Percentiles rank a stretch among this genome's conserved stretches.
These are phyloP conservation scores for Sphaerulina populicola DNA, from an alignment of 2,329 filamentous ascomycete genomes.

Conservation along the genomic window DNA sequence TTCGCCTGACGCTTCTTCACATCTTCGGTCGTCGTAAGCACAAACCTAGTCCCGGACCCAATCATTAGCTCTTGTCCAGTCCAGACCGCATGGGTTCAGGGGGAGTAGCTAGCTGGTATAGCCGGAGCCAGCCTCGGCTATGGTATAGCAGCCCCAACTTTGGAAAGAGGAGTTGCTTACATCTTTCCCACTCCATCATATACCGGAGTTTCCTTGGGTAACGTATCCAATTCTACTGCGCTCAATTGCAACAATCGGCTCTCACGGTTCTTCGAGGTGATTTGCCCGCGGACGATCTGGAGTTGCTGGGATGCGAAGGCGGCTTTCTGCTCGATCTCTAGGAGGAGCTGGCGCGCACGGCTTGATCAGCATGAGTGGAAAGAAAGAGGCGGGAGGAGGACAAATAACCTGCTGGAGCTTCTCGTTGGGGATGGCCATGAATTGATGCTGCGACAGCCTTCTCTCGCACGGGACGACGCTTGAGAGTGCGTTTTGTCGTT, in stretches of 20 bases:
- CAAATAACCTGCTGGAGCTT: slow-evolving; percentile 73
- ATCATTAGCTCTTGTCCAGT: slow-evolving; percentile 10
- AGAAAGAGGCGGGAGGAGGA: background rate
- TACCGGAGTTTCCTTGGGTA: slow-evolving; percentile 67
- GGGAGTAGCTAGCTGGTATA: background rate
- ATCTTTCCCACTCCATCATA: slow-evolving; percentile 98
- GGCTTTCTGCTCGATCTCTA: slow-evolving; percentile 89
- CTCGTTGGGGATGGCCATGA: slow-evolving; percentile 89
- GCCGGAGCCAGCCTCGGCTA: slow-evolving; percentile 8
- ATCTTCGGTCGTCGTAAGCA: slow-evolving; percentile 62
- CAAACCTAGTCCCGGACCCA: slow-evolving; percentile 58
- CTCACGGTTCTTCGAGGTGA: slow-evolving; percentile 77
- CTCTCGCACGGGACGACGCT: background rate
- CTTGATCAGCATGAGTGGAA: slow-evolving; percentile 7
- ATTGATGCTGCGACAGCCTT: slow-evolving; percentile 33
- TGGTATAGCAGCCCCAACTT: slow-evolving; percentile 4
- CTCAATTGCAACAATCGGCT: slow-evolving; percentile 83
- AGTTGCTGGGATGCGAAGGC: slow-evolving; percentile 87
- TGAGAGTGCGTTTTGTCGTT: background rate
- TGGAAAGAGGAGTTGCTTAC: slow-evolving; percentile 42
- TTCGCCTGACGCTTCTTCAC: slow-evolving; percentile 67
- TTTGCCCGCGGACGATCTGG: slow-evolving; percentile 72
- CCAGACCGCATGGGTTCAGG: slow-evolving; percentile 1
- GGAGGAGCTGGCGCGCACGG: slow-evolving; percentile 57
- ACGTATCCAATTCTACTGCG: slow-evolving; percentile 66